A percentile compares a stretch with the other conserved stretches of the same genome.
Evolutionary conservation across 164 flowering plant species (phyloP).

Genomic region (Piper betle): DNA sequence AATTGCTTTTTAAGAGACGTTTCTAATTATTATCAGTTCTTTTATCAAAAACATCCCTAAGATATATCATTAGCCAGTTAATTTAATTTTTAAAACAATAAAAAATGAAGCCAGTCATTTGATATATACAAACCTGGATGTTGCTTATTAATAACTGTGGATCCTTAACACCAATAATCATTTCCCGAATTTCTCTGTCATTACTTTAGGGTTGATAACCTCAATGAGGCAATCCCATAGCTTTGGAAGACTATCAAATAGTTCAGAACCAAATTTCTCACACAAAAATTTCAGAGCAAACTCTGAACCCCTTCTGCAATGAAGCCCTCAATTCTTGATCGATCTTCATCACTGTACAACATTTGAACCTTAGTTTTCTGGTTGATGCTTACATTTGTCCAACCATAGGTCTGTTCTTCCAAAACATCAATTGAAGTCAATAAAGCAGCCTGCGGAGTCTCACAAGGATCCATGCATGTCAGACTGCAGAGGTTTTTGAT

Average conservation of each 20-base stretch:
- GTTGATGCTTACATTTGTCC: conserved; percentile 17
- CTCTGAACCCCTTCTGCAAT: conserved; percentile 90
- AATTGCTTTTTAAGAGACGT: too few relatives aligned
- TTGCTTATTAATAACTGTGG: conserved; percentile 86
- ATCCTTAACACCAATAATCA: conserved; percentile 53
- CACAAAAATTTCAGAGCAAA: conserved; percentile 73
- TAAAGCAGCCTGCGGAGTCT: conserved; percentile 83
- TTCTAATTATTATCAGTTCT: too few relatives aligned
- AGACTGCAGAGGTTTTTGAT: conserved; percentile 82
- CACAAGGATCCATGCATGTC: conserved; percentile 83
- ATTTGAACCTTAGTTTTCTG: conserved; percentile 48
- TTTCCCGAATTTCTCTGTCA: conserved; percentile 18
- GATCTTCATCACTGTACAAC: conserved; percentile 64
- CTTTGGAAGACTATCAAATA: conserved; percentile 85
- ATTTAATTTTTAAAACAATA: neutral
- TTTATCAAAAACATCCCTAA: too few relatives aligned
- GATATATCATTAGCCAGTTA: too few relatives aligned
- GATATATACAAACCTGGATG: conserved; percentile 53
- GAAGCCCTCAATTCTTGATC: conserved; percentile 76
- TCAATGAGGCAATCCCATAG: conserved; percentile 94
- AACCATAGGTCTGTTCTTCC: conserved; percentile 68
- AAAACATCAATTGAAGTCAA: conserved; percentile 56
- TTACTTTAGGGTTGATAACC: conserved; percentile 62
- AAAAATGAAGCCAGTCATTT: neutral
- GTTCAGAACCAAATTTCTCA: conserved; percentile 54